Conservation (phyloP, 192 early-diverging fungal species). For the Lunasporangiospora selenospora region DNA sequence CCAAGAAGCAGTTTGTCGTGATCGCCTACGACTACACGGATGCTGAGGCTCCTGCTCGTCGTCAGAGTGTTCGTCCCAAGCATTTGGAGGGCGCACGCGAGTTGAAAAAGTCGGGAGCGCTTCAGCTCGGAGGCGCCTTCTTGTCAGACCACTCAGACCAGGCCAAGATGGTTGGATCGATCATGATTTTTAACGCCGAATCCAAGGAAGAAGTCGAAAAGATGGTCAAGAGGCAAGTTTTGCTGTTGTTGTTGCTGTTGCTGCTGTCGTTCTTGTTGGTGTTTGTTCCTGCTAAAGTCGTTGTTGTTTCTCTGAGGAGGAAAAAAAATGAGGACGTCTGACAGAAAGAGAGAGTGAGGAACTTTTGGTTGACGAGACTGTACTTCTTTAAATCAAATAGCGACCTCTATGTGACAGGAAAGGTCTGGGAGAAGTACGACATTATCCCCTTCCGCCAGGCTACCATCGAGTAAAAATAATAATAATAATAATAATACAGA, state of each 20-base stretch:
- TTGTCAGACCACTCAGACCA: slow-evolving; percentile 54
- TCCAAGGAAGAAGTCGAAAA: slow-evolving; percentile 52
- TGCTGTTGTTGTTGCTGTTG: too few species aligned
- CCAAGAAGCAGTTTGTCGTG: slow-evolving; percentile 51
- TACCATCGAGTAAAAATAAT: neutral
- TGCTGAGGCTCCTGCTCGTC: slow-evolving; percentile 51
- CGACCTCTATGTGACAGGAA: slow-evolving; percentile 60
- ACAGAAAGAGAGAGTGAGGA: too few species aligned
- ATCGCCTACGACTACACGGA: slow-evolving; percentile 60
- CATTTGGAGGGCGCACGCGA: slow-evolving; percentile 53
- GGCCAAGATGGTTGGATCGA: slow-evolving; percentile 61
- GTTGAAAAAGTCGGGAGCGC: slow-evolving; percentile 30
- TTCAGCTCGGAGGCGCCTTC: slow-evolving; percentile 59
- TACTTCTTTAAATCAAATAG: too few species aligned
- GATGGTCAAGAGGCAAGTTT: slow-evolving; percentile 41
- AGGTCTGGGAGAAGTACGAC: slow-evolving; percentile 62
- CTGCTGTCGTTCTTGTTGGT: too few species aligned
- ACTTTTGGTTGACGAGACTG: too few species aligned
- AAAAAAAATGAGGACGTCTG: too few species aligned
- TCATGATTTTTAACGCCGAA: slow-evolving; percentile 58
- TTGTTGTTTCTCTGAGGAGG: too few species aligned
- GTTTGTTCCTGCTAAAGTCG: too few species aligned
- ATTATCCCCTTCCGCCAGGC: slow-evolving; percentile 49
- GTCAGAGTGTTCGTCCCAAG: slow-evolving; percentile 41
- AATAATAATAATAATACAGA: neutral